Base-by-base conservation (phyloP, 169 alveolate species). In the Cryptosporidium ubiquitum region DNA sequence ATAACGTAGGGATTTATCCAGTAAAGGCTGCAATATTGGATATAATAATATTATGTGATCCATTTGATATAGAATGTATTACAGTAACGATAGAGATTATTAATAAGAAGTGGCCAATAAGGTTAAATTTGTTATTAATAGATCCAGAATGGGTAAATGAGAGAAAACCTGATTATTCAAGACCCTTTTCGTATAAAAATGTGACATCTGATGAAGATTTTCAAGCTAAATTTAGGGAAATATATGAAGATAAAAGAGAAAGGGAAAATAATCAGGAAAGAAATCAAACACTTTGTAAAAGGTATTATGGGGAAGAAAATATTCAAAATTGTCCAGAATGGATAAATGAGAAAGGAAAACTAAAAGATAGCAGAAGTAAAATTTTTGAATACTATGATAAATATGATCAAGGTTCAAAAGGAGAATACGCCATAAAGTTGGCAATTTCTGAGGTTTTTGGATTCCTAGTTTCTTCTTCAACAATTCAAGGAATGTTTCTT, bases 361-460 rank as follows among this genome's bases (percentile, higher is more conserved):
- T 14, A 10, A 35, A n/a, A n/a, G n/a, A n/a, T 31, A 5, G 26
- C 4, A 29, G 33, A 0, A 16, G n/a, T 1, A 51, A 31, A 20
- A 20, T 7, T 6, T 0, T 42, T 4, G 66, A 26, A 3, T 23
- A 26, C 29, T 55, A 55, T 26, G 66, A 37, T 47, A 33, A 31
- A 7, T 47, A 37, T 5, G 69, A 64, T 29, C 39, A 20, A 1
- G 26, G 40, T 61, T 79, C 89, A n/a, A 18, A n/a, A 12, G 89
- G 89, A 26, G 51, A 44, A 9, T 42, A 42, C 16, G 89, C 75
- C 14, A 6, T 79, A 37, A 79, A 79, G 55, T 33, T 79, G 68
- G 89, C 89, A 40, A 61, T 79, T 29, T 79, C 89, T 1, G 89
- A 79, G n/a, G 58, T 79, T 40, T 79, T 79, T 61, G 89, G 89